Conservation (phyloP, 2,329 filamentous ascomycete genomes). For the Sporothrix curviconia region DNA sequence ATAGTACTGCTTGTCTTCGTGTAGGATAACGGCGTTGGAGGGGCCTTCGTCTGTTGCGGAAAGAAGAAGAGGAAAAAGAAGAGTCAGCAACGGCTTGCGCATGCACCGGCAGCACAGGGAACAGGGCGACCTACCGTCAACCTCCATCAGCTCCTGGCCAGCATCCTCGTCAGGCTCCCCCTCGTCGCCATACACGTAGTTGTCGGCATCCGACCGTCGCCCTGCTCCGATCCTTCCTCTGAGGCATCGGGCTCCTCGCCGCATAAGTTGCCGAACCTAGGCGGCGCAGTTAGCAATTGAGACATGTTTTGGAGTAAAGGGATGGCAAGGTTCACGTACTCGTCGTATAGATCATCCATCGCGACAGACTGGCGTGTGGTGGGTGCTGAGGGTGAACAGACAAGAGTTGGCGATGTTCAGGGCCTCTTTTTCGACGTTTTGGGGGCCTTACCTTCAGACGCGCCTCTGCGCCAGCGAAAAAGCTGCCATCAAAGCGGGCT, state of each 20-base stretch:
- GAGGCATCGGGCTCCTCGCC: conserved; percentile 81
- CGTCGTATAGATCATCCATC: conserved; percentile 95
- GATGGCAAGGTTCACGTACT: conserved; percentile 46
- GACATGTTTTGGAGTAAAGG: conserved; percentile 18
- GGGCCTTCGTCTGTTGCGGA: conserved; percentile 62
- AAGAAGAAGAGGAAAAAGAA: neutral
- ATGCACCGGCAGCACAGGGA: neutral
- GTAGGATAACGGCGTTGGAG: conserved; percentile 93
- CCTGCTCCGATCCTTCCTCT: conserved; percentile 76
- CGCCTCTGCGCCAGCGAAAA: conserved; percentile 11
- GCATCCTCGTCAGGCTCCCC: conserved; percentile 57
- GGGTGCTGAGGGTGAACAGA: neutral
- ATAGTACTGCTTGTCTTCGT: conserved; percentile 99
- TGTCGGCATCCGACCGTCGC: conserved; percentile 60
- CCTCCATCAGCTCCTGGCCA: conserved; percentile 85
- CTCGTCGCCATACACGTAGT: conserved; percentile 75
- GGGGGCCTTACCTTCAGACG: conserved; percentile 6
- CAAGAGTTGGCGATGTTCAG: neutral
- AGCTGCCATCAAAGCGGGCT: conserved; percentile 11
- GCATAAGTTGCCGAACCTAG: conserved; percentile 95
- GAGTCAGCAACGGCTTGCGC: neutral
- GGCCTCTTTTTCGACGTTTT: conserved; percentile 3
- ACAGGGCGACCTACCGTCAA: conserved; percentile 57
- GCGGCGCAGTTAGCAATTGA: conserved; percentile 6
- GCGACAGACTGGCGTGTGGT: conserved; percentile 14